Conservation (phyloP, 148 eudicot genomes). For the Chenopodium suecicum region DNA sequence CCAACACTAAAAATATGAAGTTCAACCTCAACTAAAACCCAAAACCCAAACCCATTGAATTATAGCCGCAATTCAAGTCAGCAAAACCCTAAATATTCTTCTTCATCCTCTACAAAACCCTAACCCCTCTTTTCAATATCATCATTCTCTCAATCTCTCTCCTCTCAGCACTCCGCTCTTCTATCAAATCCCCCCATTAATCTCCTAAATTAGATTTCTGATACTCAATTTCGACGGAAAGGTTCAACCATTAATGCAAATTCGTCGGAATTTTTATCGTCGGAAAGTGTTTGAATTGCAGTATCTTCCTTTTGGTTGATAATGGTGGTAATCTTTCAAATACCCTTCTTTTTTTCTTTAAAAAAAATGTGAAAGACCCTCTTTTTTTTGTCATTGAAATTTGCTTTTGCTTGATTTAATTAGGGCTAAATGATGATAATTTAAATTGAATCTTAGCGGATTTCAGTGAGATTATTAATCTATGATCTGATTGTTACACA, state of each 20-base stretch:
- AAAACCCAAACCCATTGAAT: background rate
- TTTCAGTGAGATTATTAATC: constrained; percentile 74
- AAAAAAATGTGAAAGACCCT: too few species aligned
- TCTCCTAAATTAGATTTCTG: too few species aligned
- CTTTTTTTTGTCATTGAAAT: background rate
- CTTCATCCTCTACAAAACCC: constrained; percentile 17
- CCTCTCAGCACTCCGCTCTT: too few species aligned
- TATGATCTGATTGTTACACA: constrained; percentile 96
- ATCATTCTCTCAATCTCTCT: background rate
- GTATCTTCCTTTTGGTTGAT: background rate
- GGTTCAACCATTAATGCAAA: background rate
- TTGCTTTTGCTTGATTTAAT: background rate
- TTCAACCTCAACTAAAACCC: background rate
- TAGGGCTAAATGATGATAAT: constrained; percentile 56
- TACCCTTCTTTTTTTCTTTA: background rate
- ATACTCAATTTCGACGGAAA: too few species aligned
- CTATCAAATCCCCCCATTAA: background rate
- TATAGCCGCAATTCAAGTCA: background rate
- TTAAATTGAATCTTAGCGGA: constrained; percentile 73
- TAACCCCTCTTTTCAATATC: background rate
- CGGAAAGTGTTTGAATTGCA: background rate
- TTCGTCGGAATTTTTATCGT: too few species aligned
- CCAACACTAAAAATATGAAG: background rate
- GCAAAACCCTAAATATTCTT: constrained; percentile 18
- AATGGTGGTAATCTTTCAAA: background rate